phyloP scores from a whole-genome alignment of 176 grass and related monocot genomes.

The Carex littledalei region DNA sequence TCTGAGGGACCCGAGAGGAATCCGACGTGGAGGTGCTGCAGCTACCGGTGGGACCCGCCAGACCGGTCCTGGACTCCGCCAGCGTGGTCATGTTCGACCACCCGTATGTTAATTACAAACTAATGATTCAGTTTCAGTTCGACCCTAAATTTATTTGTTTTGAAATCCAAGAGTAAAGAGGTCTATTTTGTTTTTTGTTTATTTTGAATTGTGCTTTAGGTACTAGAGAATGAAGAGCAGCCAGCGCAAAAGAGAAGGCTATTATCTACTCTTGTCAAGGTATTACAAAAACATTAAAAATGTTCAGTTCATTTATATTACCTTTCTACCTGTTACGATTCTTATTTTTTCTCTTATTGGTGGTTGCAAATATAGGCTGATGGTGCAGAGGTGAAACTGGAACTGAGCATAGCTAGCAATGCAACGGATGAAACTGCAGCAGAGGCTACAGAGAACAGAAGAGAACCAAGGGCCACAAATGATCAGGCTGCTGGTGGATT shows the following conservation, averaged over 20 bases:
- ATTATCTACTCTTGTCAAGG: constrained; percentile 76
- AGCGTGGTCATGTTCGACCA: constrained; percentile 62
- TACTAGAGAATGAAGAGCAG: constrained; percentile 46
- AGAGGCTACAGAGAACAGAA: constrained; percentile 26
- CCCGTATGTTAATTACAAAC: constrained; percentile 37
- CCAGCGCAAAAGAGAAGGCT: constrained; percentile 61
- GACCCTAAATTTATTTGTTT: not conserved
- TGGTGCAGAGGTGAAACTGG: constrained; percentile 36
- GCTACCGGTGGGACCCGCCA: constrained; percentile 27
- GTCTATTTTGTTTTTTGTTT: not conserved
- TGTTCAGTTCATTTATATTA: not conserved
- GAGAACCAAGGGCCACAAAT: constrained; percentile 21
- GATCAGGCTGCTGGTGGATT: constrained; percentile 38
- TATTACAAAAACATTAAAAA: constrained; percentile 5
- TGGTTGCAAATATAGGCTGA: constrained; percentile 43
- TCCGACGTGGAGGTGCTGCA: constrained; percentile 43
- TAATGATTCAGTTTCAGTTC: not conserved
- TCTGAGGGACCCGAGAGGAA: constrained; percentile 74
- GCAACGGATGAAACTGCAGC: not conserved
- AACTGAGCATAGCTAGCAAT: constrained; percentile 32
- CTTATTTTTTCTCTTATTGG: not conserved
- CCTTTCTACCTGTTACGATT: not conserved
- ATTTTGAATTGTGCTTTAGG: constrained; percentile 34
- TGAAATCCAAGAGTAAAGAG: not conserved
- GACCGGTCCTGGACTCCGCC: constrained; percentile 5